Evolutionary conservation across 768 basidiomycete species (phyloP), one percentile per base, ranked within the genome.

Genomic region (Tricholoma terreum): DNA sequence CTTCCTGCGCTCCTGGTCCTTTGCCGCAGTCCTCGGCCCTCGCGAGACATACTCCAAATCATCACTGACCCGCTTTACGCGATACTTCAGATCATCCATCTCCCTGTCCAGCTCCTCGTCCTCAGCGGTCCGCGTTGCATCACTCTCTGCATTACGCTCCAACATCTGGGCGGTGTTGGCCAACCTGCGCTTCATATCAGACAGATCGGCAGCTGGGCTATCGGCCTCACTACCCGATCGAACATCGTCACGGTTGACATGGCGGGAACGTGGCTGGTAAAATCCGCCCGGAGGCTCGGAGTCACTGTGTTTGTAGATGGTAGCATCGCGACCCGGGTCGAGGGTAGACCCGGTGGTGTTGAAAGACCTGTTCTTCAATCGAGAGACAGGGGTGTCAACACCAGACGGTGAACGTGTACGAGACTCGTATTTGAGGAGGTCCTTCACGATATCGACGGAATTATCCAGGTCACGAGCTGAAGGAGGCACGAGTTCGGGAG

Each of bases 81-180:
- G 83, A 65, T 92, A 92, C 43, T 84, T 84, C 48, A 99, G 75
- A 61, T 95, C 92, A 6, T 87, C 83, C 74, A 97, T 80, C 72
- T 98, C 97, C 45, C 87, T 81, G 54, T 95, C 92, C n/a, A 99
- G 78, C 50, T 81, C 89, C 55, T 97, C 94, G 65, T 98, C 94
- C 58, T 96, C 94, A 2, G 77, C 83, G 0, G 88, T 85, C 42
- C 83, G 76, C 2, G 75, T 63, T 0, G 83, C 82, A 53, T 84
- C 84, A 17, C 79, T 84, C n/a, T 86, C 85, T 0, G 86, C 77
- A 4, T 80, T 79, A 22, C 83, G 82, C 61, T 98, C 94, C 3
- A 98, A 80, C 82, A 88, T 82, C 52, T 84, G 80, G 9, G 90
- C 87, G 0, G 94, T 88, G 62, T 84, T 90, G 52, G 85, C 80